These are phyloP conservation scores for Daldinia sp. DNA, from an alignment of 2,329 filamentous ascomycete species.

Conservation along the genomic window DNA sequence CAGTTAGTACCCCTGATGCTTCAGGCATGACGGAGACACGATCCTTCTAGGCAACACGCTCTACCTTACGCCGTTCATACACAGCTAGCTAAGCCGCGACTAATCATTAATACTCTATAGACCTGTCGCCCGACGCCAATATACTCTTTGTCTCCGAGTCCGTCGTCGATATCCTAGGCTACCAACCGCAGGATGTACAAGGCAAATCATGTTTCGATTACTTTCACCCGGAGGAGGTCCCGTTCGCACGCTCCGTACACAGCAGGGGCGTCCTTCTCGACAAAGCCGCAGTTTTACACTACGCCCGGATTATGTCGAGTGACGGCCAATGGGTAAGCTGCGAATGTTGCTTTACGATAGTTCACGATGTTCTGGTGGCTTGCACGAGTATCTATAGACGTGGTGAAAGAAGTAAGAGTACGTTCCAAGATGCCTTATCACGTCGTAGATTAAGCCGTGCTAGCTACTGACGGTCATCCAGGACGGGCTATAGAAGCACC, in stretches of 20 bases:
- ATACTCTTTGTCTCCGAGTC: slow-evolving; percentile 88
- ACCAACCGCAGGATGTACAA: slow-evolving; percentile 79
- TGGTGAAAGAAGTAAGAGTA: slow-evolving; percentile 79
- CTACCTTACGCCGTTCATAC: slow-evolving; percentile 23
- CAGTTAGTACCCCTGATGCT: slow-evolving; percentile 66
- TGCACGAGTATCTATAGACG: slow-evolving; percentile 82
- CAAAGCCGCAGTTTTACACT: slow-evolving; percentile 86
- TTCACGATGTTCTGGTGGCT: slow-evolving; percentile 88
- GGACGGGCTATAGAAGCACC: slow-evolving; percentile 83
- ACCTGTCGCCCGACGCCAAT: slow-evolving; percentile 79
- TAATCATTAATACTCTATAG: slow-evolving; percentile 58
- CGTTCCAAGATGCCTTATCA: slow-evolving; percentile 53
- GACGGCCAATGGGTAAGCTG: slow-evolving; percentile 80
- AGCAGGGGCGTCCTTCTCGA: slow-evolving; percentile 80
- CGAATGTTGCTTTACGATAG: slow-evolving; percentile 90
- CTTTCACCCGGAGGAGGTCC: slow-evolving; percentile 85
- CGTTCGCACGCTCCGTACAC: slow-evolving; percentile 79
- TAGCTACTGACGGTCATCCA: slow-evolving; percentile 53
- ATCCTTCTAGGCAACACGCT: slow-evolving; percentile 16
- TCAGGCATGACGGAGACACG: slow-evolving; percentile 23
- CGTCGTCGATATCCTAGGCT: slow-evolving; percentile 78
- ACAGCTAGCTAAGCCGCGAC: slow-evolving; percentile 26
- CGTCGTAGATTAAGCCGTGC: slow-evolving; percentile 14
- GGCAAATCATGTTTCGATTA: slow-evolving; percentile 86
- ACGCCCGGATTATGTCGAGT: slow-evolving; percentile 77